Conservation (phyloP, 2,329 filamentous ascomycete genomes). For the Dothidotthia symphoricarpi region DNA sequence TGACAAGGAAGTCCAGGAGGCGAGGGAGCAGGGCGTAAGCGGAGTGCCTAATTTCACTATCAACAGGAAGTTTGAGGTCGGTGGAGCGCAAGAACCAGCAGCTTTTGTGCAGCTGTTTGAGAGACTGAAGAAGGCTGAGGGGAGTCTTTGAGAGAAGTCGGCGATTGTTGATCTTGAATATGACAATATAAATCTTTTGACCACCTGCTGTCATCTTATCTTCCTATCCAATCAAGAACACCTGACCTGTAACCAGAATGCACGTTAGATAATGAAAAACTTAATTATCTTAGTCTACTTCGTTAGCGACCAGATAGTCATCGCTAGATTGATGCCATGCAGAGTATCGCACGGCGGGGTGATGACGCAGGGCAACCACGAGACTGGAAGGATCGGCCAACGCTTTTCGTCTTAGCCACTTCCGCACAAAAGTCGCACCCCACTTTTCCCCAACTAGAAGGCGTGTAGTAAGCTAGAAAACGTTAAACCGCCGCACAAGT, state of each 20-base stretch:
- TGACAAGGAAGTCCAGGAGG: constrained; percentile 48
- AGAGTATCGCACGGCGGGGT: no score
- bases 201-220: no score
- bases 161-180: no score
- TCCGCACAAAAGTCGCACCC: constrained; percentile 7
- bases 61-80: constrained; percentile 64
- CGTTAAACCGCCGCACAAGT: constrained; percentile 9
- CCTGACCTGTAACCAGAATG: no score
- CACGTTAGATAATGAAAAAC: no score
- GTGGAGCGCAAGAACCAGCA: constrained; percentile 69
- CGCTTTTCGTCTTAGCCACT: not conserved
- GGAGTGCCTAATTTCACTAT: constrained; percentile 77
- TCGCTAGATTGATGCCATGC: no score
- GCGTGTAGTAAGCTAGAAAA: constrained; percentile 1
- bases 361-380: no score
- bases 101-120: constrained; percentile 67
- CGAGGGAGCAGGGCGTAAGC: constrained; percentile 53
- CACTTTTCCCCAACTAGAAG: constrained; percentile 3
- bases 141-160: constrained; percentile 10
- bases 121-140: constrained; percentile 53
- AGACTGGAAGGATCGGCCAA: no score
- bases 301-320: no score
- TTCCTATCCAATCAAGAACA: no score
- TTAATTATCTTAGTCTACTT: no score
- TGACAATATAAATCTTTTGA: no score